Percentiles rank a stretch among this genome's conserved stretches.
Conservation (phyloP, 2,329 filamentous ascomycete genomes). For the Aspergillus sp. region DNA sequence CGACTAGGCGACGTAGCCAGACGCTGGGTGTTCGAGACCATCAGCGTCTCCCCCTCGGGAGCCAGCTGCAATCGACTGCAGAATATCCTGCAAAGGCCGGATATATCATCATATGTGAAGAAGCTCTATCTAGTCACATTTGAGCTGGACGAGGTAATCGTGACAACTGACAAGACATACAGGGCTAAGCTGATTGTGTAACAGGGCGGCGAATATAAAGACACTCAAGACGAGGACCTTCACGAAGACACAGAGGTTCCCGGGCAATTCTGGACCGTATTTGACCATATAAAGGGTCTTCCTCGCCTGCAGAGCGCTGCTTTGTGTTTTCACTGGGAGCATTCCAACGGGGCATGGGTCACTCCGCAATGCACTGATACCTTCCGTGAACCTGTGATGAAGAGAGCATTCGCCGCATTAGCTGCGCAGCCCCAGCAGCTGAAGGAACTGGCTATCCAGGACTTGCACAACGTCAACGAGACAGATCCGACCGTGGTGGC, state of each 20-base stretch:
- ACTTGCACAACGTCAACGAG: constrained; percentile 9
- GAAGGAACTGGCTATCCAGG: neutral
- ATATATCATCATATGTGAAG: neutral
- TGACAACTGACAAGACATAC: too few species aligned
- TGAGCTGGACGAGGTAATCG: neutral
- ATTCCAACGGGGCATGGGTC: neutral
- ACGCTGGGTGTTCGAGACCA: neutral
- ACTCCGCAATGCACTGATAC: neutral
- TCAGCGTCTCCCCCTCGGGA: neutral
- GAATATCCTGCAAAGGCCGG: neutral
- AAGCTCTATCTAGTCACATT: neutral
- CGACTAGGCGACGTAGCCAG: neutral
- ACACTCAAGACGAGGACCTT: neutral
- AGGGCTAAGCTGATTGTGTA: neutral
- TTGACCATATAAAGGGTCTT: neutral
- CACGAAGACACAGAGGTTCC: neutral
- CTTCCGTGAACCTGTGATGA: neutral
- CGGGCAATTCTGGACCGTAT: neutral
- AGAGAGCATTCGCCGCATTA: neutral
- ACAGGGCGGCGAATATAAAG: neutral
- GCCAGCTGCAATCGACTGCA: neutral
- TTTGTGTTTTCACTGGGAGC: neutral
- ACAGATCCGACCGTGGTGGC: neutral
- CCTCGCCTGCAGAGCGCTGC: neutral
- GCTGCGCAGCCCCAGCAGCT: neutral